Evolutionary conservation across 2,329 filamentous ascomycete species (phyloP).

Genomic region (Neofusicoccum umdonicola): DNA sequence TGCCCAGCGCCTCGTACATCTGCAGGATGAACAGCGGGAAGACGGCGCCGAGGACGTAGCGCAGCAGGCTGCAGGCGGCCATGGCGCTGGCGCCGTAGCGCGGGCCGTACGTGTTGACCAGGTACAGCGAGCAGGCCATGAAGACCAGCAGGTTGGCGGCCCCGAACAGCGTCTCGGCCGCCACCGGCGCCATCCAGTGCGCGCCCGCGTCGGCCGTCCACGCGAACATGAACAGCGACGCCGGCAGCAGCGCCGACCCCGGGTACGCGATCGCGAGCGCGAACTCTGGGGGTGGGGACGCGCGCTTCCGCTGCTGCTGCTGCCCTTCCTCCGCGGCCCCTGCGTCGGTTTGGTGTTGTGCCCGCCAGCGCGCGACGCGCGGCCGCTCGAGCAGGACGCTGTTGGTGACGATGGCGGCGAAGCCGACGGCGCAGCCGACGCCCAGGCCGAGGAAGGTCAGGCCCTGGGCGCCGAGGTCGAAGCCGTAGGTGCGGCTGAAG

Average conservation of each 20-base stretch:
- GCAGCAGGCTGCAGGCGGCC: slow-evolving; percentile 58
- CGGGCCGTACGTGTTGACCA: slow-evolving; percentile 56
- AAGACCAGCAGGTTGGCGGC: slow-evolving; percentile 33
- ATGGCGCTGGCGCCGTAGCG: slow-evolving; percentile 57
- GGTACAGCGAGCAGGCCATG: slow-evolving; percentile 43
- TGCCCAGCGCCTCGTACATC: slow-evolving; percentile 35
- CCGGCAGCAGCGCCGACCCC: slow-evolving; percentile 33
- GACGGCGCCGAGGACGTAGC: slow-evolving; percentile 55
- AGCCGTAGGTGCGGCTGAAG: slow-evolving; percentile 24
- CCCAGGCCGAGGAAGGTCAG: slow-evolving; percentile 26
- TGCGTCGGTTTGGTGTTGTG: slow-evolving; percentile 13
- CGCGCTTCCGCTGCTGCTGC: background rate
- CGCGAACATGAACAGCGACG: slow-evolving; percentile 39
- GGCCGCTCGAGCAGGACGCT: slow-evolving; percentile 30
- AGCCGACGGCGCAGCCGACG: slow-evolving; percentile 20
- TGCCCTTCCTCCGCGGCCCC: background rate
- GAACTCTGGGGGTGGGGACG: slow-evolving; percentile 27
- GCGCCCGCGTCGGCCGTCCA: slow-evolving; percentile 36
- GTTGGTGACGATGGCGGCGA: slow-evolving; percentile 25
- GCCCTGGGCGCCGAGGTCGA: slow-evolving; percentile 27
- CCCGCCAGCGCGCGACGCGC: background rate
- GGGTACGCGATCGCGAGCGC: slow-evolving; percentile 35
- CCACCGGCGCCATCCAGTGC: slow-evolving; percentile 39
- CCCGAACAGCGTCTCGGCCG: slow-evolving; percentile 31
- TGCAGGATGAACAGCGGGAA: slow-evolving; percentile 63